Percentiles rank a stretch among this genome's conserved stretches.
Evolutionary conservation across 768 basidiomycete genomes (phyloP).

Genomic region (Trametes coccinea): DNA sequence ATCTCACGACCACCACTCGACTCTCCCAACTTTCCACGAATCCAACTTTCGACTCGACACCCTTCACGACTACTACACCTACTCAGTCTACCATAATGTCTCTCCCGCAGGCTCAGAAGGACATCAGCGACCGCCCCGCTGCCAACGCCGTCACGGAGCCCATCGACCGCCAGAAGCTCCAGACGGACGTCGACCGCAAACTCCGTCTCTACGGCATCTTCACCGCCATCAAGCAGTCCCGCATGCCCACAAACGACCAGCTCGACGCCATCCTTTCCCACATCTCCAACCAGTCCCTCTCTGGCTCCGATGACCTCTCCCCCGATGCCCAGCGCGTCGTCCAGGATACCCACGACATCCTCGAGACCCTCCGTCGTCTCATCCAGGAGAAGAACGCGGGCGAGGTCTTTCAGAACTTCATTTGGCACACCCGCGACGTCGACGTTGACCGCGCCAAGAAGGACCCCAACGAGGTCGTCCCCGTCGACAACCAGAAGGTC

Average conservation of each 20-base stretch:
- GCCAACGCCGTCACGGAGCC: slow-evolving; percentile 65
- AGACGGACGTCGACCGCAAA: slow-evolving; percentile 81
- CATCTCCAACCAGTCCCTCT: slow-evolving; percentile 54
- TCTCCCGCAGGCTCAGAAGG: slow-evolving; percentile 59
- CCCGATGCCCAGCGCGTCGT: slow-evolving; percentile 75
- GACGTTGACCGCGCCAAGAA: slow-evolving; percentile 44
- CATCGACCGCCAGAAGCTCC: slow-evolving; percentile 56
- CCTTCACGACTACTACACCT: slow-evolving; percentile 1
- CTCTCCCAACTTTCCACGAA: neutral
- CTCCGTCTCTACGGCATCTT: slow-evolving; percentile 80
- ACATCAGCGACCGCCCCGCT: slow-evolving; percentile 60
- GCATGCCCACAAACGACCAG: slow-evolving; percentile 78
- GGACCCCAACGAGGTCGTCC: slow-evolving; percentile 41
- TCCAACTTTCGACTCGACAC: neutral
- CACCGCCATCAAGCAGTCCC: slow-evolving; percentile 78
- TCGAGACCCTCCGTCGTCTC: slow-evolving; percentile 69
- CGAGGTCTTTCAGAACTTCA: slow-evolving; percentile 89
- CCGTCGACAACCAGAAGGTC: slow-evolving; percentile 49
- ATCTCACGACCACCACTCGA: neutral
- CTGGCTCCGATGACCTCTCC: slow-evolving; percentile 61
- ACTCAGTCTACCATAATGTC: slow-evolving; percentile 67
- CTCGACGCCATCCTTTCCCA: slow-evolving; percentile 74
- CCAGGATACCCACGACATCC: slow-evolving; percentile 71
- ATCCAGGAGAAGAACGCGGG: slow-evolving; percentile 86
- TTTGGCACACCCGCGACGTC: slow-evolving; percentile 74